Evolutionary conservation across 2,329 filamentous ascomycete species (phyloP).

Genomic region (Paradendryphiella salina): DNA sequence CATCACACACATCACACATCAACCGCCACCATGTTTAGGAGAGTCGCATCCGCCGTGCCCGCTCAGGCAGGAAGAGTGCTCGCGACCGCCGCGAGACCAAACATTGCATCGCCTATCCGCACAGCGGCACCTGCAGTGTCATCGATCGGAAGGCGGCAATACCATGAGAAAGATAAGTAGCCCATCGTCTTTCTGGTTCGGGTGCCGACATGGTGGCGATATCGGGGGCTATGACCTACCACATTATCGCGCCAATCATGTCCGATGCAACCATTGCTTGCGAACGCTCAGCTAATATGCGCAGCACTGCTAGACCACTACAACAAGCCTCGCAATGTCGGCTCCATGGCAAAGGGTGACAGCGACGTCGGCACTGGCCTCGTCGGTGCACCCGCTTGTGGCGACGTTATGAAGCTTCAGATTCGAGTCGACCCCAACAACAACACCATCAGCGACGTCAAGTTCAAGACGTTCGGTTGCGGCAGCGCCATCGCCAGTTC

Average conservation of each 20-base stretch:
- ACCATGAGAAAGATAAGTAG: conserved; percentile 68
- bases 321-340: conserved; percentile 76
- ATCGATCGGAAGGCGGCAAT: conserved; percentile 53
- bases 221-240: conserved; percentile 6
- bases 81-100: conserved; percentile 54
- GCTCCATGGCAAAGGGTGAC: conserved; percentile 77
- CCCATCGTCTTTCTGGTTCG: conserved; percentile 2
- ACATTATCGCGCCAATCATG: conserved; percentile 6
- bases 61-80: conserved; percentile 57
- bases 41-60: conserved; percentile 58
- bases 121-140: conserved; percentile 50
- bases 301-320: conserved; percentile 75
- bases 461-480: conserved; percentile 98
- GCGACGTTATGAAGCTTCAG: conserved; percentile 92
- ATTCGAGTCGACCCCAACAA: conserved; percentile 87
- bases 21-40: conserved; percentile 58
- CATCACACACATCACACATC: conserved; percentile 22
- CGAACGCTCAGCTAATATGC: conserved; percentile 47
- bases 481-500: conserved; percentile 93
- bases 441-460: conserved; percentile 89
- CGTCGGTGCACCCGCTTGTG: conserved; percentile 86
- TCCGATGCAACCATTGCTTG: background rate
- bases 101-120: conserved; percentile 53
- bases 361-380: conserved; percentile 86
- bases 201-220: conserved; percentile 20